These are phyloP conservation scores for Rhizopogon roseolus DNA, from an alignment of 768 basidiomycete genomes.

Conservation along the genomic window DNA sequence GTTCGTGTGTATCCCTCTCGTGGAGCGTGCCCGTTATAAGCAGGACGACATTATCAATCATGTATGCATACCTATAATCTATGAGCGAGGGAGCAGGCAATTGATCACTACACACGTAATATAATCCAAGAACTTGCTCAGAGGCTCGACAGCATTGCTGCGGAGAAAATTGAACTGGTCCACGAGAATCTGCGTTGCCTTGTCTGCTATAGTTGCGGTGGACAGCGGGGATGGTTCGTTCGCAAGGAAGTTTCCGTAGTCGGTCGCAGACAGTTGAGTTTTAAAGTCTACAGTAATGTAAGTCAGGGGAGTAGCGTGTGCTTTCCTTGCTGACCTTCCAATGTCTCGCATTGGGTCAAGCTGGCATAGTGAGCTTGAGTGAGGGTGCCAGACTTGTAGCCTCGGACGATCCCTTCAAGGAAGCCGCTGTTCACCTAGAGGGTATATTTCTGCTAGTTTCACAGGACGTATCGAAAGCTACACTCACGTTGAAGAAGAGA, in stretches of 20 bases:
- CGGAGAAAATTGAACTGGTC: constrained; percentile 96
- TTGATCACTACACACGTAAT: constrained; percentile 70
- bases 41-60: constrained; percentile 99
- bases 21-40: constrained; percentile 97
- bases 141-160: constrained; percentile 84
- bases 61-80: constrained; percentile 81
- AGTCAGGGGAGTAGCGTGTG: neutral
- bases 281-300: constrained; percentile 67
- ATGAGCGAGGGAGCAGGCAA: neutral
- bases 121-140: constrained; percentile 93
- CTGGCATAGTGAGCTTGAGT: constrained; percentile 88
- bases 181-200: constrained; percentile 91
- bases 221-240: constrained; percentile 93
- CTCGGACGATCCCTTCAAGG: constrained; percentile 79
- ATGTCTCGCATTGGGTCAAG: constrained; percentile 93
- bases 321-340: constrained; percentile 59
- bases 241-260: constrained; percentile 97
- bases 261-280: constrained; percentile 92
- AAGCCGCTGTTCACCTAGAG: constrained; percentile 68
- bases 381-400: constrained; percentile 91
- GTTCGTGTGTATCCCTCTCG: constrained; percentile 95
- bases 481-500: constrained; percentile 79
- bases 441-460: constrained; percentile 16
- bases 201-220: constrained; percentile 94
- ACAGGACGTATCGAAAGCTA: neutral